These are phyloP conservation scores for Phytophthora podocarpi DNA, from an alignment of 352 stramenopile species.

Conservation along the genomic window DNA sequence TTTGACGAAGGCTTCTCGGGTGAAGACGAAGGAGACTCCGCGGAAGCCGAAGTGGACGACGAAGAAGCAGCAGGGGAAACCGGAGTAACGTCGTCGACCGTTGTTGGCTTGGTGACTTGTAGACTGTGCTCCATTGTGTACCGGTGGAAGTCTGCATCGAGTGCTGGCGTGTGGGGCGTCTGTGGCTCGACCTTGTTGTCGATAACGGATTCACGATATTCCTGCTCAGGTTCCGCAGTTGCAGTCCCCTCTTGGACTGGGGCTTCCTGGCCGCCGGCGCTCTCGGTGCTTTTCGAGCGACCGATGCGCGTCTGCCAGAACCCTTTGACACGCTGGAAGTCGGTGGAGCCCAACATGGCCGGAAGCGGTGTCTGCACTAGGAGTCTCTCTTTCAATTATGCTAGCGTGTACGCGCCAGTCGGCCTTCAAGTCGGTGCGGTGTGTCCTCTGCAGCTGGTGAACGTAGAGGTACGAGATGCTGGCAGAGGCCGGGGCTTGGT, in stretches of 20 bases:
- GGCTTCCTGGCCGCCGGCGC: neutral
- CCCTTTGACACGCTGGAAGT: slow-evolving; percentile 51
- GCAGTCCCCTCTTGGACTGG: slow-evolving; percentile 1
- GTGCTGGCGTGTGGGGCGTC: slow-evolving; percentile 40
- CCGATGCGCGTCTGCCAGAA: slow-evolving; percentile 70
- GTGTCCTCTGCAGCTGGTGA: slow-evolving; percentile 7
- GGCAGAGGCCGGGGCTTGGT: slow-evolving; percentile 28
- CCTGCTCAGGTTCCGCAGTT: neutral
- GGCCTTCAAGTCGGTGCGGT: neutral
- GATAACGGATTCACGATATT: slow-evolving; percentile 18
- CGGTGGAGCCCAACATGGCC: slow-evolving; percentile 17
- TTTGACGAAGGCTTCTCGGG: slow-evolving; percentile 26
- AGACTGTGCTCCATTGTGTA: slow-evolving; percentile 7
- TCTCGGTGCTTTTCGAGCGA: slow-evolving; percentile 38
- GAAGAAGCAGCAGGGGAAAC: slow-evolving; percentile 26
- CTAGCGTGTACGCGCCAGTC: neutral
- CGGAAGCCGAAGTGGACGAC: slow-evolving; percentile 26
- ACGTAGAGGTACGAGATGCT: slow-evolving; percentile 35
- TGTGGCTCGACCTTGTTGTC: neutral
- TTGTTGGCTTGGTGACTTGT: slow-evolving; percentile 5
- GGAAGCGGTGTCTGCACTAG: neutral
- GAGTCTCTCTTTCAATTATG: slow-evolving; percentile 17
- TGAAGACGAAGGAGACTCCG: slow-evolving; percentile 28
- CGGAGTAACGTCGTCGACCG: neutral
- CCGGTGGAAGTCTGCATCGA: slow-evolving; percentile 33